Evolutionary conservation across 352 stramenopile species (phyloP), one percentile per base, ranked within the genome.

Genomic region (Halophytophthora polymorphica): DNA sequence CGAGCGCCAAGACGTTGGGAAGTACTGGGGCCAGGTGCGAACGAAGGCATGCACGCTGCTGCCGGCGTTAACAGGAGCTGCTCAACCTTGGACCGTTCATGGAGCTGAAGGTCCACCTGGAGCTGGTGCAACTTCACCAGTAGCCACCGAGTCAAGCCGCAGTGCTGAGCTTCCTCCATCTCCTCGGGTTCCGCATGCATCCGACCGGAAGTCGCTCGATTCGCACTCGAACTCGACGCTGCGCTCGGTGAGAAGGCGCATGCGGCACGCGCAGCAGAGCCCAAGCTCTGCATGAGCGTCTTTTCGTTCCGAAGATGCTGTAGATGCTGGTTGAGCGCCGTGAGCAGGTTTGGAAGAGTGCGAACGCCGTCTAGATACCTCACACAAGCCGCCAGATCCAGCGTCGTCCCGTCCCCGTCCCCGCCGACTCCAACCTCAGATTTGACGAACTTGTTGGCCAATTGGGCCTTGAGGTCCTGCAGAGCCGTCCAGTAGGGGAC

Each of bases 401-500:
- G n/a, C n/a, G n/a, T n/a, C n/a, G n/a, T n/a, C n/a, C n/a, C n/a
- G n/a, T n/a, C n/a, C n/a, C n/a, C n/a, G n/a, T n/a, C n/a, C n/a
- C n/a, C n/a, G n/a, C n/a, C n/a, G n/a, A n/a, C n/a, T n/a, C n/a
- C n/a, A n/a, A n/a, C n/a, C n/a, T 31, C 55, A 51, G 36, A 18
- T 49, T 46, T 22, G 45, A 19, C 3, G 34, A 7, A 25, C 46
- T 34, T 34, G 47, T 40, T 28, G 69, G 71, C 10, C 51, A 82
- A 31, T 38, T 67, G 62, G 23, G 56, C 50, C 19, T 82, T 77
- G 17, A 83, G 35, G 15, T n/a, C 55, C 6, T 59, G 53, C 3
- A 83, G 61, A 22, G 47, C 50, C 22, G 57, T 70, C 70, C 73
- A 84, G 39, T 73, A 84, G 14, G 65, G 73, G 18, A 70, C 65